These are phyloP conservation scores for Microdochium trichocladiopsis DNA, from an alignment of 2,329 filamentous ascomycete genomes.

Conservation along the genomic window DNA sequence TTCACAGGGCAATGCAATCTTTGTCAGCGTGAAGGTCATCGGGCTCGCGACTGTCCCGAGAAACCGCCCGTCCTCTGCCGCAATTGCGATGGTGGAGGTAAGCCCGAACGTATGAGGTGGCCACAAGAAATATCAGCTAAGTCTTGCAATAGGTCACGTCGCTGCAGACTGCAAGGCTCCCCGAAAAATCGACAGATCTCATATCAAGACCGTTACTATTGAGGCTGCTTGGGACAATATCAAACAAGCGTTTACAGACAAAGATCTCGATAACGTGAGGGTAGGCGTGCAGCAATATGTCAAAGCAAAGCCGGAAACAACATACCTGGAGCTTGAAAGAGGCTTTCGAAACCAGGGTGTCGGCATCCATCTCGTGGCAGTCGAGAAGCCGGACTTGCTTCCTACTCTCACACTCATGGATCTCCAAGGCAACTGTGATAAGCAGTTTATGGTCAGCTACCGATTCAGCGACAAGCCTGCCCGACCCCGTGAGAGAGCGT, in stretches of 20 bases:
- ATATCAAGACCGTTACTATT: constrained; percentile 37
- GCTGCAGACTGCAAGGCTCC: constrained; percentile 49
- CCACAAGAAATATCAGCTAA: constrained; percentile 4
- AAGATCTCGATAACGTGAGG: constrained; percentile 58
- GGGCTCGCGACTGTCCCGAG: constrained; percentile 55
- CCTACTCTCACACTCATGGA: constrained; percentile 63
- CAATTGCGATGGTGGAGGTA: constrained; percentile 57
- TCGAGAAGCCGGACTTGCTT: constrained; percentile 47
- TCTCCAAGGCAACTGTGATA: constrained; percentile 59
- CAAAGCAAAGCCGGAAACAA: constrained; percentile 50
- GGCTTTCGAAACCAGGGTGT: constrained; percentile 48
- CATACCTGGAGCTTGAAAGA: constrained; percentile 53
- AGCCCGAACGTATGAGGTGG: constrained; percentile 7
- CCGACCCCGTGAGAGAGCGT: constrained; percentile 49
- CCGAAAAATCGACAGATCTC: constrained; percentile 48
- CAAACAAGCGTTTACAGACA: constrained; percentile 38
- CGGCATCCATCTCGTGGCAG: constrained; percentile 53
- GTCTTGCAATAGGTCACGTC: constrained; percentile 39
- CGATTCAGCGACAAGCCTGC: constrained; percentile 51
- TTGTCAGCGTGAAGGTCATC: constrained; percentile 45
- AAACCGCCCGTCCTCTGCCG: constrained; percentile 49
- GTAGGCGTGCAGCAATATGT: constrained; percentile 52
- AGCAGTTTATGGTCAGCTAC: constrained; percentile 57
- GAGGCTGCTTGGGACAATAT: constrained; percentile 55
- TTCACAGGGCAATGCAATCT: constrained; percentile 40